Base-by-base conservation (phyloP, 257 asterid genomes). In the Paraleonurus japonicus region DNA sequence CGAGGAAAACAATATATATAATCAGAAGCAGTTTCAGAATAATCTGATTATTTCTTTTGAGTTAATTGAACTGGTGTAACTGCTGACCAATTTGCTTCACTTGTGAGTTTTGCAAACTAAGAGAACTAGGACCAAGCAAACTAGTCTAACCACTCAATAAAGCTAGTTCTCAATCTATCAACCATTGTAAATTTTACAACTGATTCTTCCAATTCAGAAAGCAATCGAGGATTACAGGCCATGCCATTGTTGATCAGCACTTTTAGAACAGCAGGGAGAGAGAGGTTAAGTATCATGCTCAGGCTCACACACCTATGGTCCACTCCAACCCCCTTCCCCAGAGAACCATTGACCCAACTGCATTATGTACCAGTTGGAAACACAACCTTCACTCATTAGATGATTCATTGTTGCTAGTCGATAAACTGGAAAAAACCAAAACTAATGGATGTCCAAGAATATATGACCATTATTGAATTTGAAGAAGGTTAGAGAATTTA, bases 51-150 rank as follows among this genome's bases (percentile, higher is more conserved):
- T 13, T 26, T 26, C 24, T 65, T 67, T 15, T 41, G 70, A 51
- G 17, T 41, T 22, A 32, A 65, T 41, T 12, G 33, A 15, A 41
- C 39, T 23, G 1, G 24, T 24, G 16, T 15, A 26, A 41, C 15
- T 37, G 15, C 30, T 65, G 24, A 15, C 69, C 57, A 24, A 15
- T 45, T 15, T 45, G 16, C 45, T 65, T 43, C 39, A 24, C 58
- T 65, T 41, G 70, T 65, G 70, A 65, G 57, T 43, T 64, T 22
- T 1, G 35, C 27, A 64, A 39, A 64, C 3, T 41, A n/a, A n/a
- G 8, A 57, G 37, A 24, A 64, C 61, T 54, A 7, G 23, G 69
- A 39, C 41, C 37, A 13, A 64, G 69, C 17, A 64, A 39, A 41
- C 55, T 23, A 64, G 55, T 23, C 55, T 32, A 64, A 41, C 35